These are phyloP conservation scores for Primulina eburnea DNA, from an alignment of 257 asterid genomes.

Conservation along the genomic window DNA sequence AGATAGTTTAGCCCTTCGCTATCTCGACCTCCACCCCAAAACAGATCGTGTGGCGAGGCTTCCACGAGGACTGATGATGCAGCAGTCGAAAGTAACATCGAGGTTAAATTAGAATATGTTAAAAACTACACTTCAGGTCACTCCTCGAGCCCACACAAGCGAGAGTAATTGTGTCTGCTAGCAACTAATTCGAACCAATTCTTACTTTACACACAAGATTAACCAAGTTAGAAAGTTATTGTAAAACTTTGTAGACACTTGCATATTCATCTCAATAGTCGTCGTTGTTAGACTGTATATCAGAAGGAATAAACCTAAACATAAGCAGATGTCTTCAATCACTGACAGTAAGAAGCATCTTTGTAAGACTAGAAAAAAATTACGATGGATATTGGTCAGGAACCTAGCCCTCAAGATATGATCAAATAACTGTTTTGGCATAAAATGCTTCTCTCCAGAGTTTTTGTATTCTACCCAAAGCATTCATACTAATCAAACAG, in stretches of 20 bases:
- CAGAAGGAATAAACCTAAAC: neutral
- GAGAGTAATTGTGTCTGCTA: neutral
- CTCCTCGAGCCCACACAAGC: neutral
- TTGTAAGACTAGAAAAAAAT: conserved; percentile 6
- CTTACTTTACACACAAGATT: neutral
- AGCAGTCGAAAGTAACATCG: conserved; percentile 70
- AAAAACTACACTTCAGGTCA: conserved; percentile 36
- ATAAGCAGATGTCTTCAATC: neutral
- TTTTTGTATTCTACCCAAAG: neutral
- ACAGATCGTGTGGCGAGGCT: conserved; percentile 90
- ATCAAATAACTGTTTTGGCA: neutral
- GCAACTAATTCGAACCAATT: neutral
- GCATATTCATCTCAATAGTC: neutral
- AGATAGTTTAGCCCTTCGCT: conserved; percentile 98
- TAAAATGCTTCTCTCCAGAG: conserved; percentile 9
- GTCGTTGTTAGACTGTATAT: neutral
- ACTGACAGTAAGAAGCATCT: neutral
- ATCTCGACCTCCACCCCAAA: conserved; percentile 99
- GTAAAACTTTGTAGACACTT: neutral
- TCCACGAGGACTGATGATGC: conserved; percentile 87
- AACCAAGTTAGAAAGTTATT: neutral
- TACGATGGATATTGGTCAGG: conserved; percentile 3
- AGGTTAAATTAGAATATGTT: conserved; percentile 51
- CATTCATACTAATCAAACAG: neutral
- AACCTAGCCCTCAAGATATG: conserved; percentile 16